Conservation (phyloP, 768 basidiomycete genomes). For the Hypsizygus marmoreus region DNA sequence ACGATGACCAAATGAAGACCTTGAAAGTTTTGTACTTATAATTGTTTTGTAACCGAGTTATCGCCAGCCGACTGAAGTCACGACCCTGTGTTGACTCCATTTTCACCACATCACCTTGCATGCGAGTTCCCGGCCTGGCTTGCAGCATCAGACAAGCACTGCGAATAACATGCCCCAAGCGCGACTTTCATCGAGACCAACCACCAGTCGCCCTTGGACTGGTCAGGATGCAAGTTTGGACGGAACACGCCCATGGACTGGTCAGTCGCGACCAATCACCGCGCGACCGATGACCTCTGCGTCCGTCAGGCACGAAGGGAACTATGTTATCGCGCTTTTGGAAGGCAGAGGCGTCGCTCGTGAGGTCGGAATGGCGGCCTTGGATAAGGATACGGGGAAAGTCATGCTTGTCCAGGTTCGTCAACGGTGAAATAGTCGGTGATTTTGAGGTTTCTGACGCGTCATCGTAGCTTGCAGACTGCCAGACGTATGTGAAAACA, state of each 20-base stretch:
- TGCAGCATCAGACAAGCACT: no score
- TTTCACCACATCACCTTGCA: no score
- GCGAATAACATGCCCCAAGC: no score
- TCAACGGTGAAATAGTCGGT: conserved; percentile 5
- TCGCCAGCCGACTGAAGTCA: no score
- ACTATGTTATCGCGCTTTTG: conserved; percentile 66
- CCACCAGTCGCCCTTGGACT: no score
- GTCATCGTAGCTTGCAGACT: conserved; percentile 68
- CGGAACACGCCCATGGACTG: conserved; percentile 62
- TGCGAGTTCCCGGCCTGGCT: no score
- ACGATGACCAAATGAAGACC: no score
- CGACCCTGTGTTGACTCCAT: no score
- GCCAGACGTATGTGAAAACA: conserved; percentile 87
- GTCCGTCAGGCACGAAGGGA: conserved; percentile 59
- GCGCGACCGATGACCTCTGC: conserved; percentile 68
- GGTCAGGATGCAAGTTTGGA: no score
- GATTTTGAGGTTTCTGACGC: conserved; percentile 3
- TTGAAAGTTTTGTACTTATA: no score
- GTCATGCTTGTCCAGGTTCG: conserved; percentile 77
- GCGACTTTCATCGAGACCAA: no score
- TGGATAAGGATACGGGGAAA: conserved; percentile 78
- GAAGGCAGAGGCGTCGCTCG: conserved; percentile 79
- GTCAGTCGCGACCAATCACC: conserved; percentile 58
- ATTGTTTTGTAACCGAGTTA: no score
- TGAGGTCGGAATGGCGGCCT: conserved; percentile 86